Percentiles rank a stretch among this genome's conserved stretches.
Conservation (phyloP, 2,329 filamentous ascomycete genomes). For the Claviceps capensis region DNA sequence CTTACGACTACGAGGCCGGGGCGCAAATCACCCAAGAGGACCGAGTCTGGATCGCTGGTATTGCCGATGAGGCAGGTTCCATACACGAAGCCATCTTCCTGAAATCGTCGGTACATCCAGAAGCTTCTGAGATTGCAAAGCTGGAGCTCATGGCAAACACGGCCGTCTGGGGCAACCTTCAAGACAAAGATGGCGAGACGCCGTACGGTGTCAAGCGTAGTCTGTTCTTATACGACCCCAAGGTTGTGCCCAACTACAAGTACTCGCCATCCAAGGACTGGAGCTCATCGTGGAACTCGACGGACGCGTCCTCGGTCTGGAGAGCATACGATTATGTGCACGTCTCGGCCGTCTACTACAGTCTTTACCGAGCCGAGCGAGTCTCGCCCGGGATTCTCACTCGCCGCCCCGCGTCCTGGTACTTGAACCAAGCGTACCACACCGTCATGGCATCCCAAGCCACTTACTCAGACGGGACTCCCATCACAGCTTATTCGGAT, state of each 20-base stretch:
- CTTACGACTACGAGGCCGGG: conserved; percentile 37
- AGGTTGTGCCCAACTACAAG: conserved; percentile 24
- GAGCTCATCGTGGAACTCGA: conserved; percentile 37
- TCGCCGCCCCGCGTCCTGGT: conserved; percentile 36
- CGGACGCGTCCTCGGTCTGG: conserved; percentile 28
- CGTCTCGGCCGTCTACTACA: conserved; percentile 41
- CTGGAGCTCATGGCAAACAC: conserved; percentile 25
- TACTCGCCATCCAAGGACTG: conserved; percentile 34
- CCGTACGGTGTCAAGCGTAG: conserved; percentile 34
- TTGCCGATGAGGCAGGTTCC: conserved; percentile 46
- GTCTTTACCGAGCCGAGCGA: conserved; percentile 39
- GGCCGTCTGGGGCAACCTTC: conserved; percentile 1
- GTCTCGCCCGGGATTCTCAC: conserved; percentile 31
- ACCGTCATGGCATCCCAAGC: conserved; percentile 17
- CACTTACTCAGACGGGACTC: conserved; percentile 12
- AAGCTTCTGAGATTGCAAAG: conserved; percentile 32
- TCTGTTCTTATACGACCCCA: conserved; percentile 42
- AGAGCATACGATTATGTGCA: conserved; percentile 48
- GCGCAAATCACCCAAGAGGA: conserved; percentile 30
- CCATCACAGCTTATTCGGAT: conserved; percentile 27
- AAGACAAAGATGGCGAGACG: background rate
- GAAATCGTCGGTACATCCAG: conserved; percentile 39
- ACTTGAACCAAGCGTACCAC: conserved; percentile 37
- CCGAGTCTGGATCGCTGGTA: conserved; percentile 43
- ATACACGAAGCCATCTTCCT: conserved; percentile 40